Conservation (phyloP, 129 eudicot genomes). For the Arctium lappa region DNA sequence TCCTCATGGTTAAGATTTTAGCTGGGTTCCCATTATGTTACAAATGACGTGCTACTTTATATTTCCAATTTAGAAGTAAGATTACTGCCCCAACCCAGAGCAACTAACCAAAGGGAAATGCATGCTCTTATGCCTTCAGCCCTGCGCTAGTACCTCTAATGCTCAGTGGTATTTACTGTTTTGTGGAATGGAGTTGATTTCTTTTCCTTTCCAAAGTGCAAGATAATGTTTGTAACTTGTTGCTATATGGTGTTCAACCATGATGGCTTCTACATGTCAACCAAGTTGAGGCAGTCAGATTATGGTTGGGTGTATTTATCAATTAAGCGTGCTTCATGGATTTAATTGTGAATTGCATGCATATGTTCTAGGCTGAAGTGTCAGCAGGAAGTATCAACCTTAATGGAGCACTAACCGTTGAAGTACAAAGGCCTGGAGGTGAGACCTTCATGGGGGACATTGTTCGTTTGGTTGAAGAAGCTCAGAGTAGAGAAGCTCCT, state of each 20-base stretch:
- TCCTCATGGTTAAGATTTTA: neutral
- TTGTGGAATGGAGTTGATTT: neutral
- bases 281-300: neutral
- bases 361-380: constrained; percentile 68
- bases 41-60: neutral
- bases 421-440: constrained; percentile 95
- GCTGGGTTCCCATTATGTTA: neutral
- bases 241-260: neutral
- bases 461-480: constrained; percentile 95
- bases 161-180: neutral
- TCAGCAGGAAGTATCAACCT: constrained; percentile 97
- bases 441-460: constrained; percentile 95
- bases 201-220: neutral
- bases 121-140: neutral
- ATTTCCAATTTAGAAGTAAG: neutral
- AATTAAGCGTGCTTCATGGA: neutral
- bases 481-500: constrained; percentile 98
- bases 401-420: constrained; percentile 84
- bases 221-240: neutral
- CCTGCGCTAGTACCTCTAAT: neutral
- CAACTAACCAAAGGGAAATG: neutral
- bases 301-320: neutral
- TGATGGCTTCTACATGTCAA: neutral
- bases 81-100: neutral
- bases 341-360: constrained; percentile 4